phyloP scores from a whole-genome alignment of 2,329 filamentous ascomycete species.

The Exophiala spinifera region DNA sequence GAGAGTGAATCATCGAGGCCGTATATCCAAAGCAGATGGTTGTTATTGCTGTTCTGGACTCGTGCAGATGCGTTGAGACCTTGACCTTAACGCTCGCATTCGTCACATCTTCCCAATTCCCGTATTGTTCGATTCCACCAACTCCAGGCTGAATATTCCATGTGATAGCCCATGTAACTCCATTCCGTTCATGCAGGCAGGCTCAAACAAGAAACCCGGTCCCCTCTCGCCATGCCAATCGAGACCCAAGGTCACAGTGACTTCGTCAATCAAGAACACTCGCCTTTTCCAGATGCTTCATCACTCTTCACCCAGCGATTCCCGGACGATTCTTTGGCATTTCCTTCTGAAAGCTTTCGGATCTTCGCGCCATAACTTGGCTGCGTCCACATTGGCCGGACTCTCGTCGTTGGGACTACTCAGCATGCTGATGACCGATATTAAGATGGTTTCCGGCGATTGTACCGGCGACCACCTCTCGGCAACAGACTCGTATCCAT shows the following conservation, averaged over 20 bases:
- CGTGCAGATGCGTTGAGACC: neutral
- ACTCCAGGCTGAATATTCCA: neutral
- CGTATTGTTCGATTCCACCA: neutral
- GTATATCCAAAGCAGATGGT: no score
- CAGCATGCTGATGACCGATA: constrained; percentile 90
- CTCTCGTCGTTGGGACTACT: constrained; percentile 92
- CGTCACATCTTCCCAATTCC: neutral
- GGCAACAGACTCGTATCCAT: constrained; percentile 83
- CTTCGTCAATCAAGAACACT: no score
- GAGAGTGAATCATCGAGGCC: no score
- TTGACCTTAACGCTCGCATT: neutral
- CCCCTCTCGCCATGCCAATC: no score
- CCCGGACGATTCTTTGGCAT: constrained; percentile 74
- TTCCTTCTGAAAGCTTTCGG: constrained; percentile 71
- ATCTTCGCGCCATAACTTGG: constrained; percentile 81
- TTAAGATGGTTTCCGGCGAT: constrained; percentile 86
- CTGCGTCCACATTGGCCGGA: constrained; percentile 92
- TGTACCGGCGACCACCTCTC: constrained; percentile 96
- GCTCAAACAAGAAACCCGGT: no score
- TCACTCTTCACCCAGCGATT: constrained; percentile 71
- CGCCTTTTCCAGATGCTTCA: neutral
- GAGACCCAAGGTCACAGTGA: no score
- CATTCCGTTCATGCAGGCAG: neutral
- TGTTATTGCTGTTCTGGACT: no score
- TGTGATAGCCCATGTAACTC: neutral